Conservation (phyloP, 306 rosid species). For the Quillaja saponaria region DNA sequence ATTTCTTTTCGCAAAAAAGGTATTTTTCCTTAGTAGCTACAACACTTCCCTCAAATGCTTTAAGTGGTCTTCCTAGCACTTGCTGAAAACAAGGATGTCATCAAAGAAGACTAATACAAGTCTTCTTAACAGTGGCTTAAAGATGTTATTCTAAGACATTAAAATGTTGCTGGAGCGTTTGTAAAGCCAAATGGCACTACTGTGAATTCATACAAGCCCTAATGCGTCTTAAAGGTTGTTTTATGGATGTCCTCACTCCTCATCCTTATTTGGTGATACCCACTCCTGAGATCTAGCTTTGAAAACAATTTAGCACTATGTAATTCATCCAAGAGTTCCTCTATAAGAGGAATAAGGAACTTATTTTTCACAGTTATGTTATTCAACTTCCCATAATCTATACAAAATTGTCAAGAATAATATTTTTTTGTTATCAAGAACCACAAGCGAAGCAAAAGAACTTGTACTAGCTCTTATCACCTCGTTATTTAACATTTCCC, state of each 20-base stretch:
- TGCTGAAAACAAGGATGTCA: not conserved
- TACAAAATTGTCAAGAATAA: not conserved
- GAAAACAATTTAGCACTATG: not conserved
- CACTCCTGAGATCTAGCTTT: not conserved
- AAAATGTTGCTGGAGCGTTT: not conserved
- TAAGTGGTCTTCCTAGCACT: not conserved
- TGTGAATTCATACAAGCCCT: not conserved
- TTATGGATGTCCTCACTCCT: slow-evolving; percentile 1
- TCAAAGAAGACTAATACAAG: not conserved
- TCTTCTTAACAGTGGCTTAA: not conserved
- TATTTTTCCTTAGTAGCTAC: not conserved
- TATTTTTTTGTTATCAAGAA: not conserved
- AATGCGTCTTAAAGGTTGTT: slow-evolving; percentile 1
- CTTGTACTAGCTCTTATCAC: not conserved
- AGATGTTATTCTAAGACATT: not conserved
- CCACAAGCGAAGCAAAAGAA: not conserved
- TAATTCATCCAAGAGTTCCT: not conserved
- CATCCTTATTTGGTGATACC: not conserved
- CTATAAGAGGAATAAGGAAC: not conserved
- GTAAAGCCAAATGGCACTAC: not conserved
- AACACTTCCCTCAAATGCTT: not conserved
- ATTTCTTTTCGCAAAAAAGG: not conserved
- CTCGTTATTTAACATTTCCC: not conserved
- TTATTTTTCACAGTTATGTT: not conserved
- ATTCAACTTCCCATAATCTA: not conserved